Conservation (phyloP, 2,329 filamentous ascomycete species). For the Colletotrichum caudatum region DNA sequence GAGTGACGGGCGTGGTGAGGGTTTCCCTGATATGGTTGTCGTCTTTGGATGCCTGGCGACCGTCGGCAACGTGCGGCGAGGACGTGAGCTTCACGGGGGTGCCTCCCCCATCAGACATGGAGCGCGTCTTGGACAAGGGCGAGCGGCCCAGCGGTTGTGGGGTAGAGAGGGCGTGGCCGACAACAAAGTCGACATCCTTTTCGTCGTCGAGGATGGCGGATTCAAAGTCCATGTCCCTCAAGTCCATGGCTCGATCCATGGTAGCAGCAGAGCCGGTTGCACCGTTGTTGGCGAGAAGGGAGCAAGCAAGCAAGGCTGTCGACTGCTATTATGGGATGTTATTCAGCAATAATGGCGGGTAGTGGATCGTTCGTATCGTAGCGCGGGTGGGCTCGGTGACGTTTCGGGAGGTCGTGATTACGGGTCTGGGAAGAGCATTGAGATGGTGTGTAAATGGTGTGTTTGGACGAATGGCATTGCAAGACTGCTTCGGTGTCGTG, state of each 20-base stretch:
- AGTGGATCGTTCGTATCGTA: conserved; percentile 30
- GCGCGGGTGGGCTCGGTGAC: conserved; percentile 7
- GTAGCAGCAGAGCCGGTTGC: neutral
- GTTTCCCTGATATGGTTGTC: conserved; percentile 67
- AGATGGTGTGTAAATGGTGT: neutral
- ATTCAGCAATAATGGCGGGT: conserved; percentile 24
- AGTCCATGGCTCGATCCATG: conserved; percentile 36
- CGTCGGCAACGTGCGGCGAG: conserved; percentile 68
- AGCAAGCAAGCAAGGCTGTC: neutral
- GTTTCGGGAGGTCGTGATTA: conserved; percentile 19
- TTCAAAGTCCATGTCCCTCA: conserved; percentile 47
- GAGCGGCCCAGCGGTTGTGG: conserved; percentile 48
- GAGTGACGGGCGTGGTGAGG: conserved; percentile 70
- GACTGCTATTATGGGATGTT: conserved; percentile 15
- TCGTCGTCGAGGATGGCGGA: conserved; percentile 51
- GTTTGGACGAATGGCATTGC: conserved; percentile 23
- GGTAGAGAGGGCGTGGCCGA: conserved; percentile 20
- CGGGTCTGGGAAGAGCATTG: conserved; percentile 12
- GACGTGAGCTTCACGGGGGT: conserved; percentile 69
- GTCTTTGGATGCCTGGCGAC: conserved; percentile 72
- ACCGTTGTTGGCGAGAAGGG: conserved; percentile 9
- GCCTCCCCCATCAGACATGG: conserved; percentile 72
- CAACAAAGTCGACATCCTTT: conserved; percentile 33
- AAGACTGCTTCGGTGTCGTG: neutral
- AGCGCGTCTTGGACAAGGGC: conserved; percentile 67